Evolutionary conservation across 2,329 filamentous ascomycete species (phyloP), one percentile per base, ranked within the genome.

Genomic region (Fusarium ramigenum): DNA sequence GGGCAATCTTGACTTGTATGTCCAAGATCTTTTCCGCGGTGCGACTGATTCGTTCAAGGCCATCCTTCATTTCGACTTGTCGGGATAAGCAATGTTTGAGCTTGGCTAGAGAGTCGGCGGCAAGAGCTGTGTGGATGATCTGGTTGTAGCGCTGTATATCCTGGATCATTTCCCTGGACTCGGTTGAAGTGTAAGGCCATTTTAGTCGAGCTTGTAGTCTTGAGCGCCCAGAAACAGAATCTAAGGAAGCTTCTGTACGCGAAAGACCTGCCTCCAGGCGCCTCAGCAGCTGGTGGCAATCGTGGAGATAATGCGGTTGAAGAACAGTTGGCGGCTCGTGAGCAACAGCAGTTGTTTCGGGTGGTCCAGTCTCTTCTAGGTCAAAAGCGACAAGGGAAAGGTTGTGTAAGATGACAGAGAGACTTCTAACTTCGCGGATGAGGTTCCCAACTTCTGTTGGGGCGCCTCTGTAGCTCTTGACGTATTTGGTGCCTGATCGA

Each of bases 171-270:
- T 54, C 49, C 3, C 34, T 57, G 7, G 62, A 54, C 42, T 60
- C 56, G 3, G 49, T 32, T 11, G 62, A 61, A 2, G 49, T 50
- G 16, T 61, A 69, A 5, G 62, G 66, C 66, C 50, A 69, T 23
- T 40, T 46, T 2, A 69, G 32, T 19, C 57, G 43, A 37, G 23
- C 57, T 19, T 21, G 34, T 5, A 60, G 34, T 39, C 34, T 52
- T 30, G 32, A 8, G 16, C 30, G 25, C 5, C 56, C 14, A 9
- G 43, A 50, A 18, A 5, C 6, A 11, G 43, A 59, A 8, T 25
- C 21, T 4, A 50, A 15, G 18, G 23, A 36, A 12, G 16, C 15
- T 11, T 28, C 34, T 30, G 16, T 60, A 15, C 16, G 30, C 3
- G 43, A 32, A 50, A 37, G 32, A 7, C 18, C 44, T 16, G 23